Evolutionary conservation across 2,329 filamentous ascomycete species (phyloP).

Genomic region (Calycina herbarum): DNA sequence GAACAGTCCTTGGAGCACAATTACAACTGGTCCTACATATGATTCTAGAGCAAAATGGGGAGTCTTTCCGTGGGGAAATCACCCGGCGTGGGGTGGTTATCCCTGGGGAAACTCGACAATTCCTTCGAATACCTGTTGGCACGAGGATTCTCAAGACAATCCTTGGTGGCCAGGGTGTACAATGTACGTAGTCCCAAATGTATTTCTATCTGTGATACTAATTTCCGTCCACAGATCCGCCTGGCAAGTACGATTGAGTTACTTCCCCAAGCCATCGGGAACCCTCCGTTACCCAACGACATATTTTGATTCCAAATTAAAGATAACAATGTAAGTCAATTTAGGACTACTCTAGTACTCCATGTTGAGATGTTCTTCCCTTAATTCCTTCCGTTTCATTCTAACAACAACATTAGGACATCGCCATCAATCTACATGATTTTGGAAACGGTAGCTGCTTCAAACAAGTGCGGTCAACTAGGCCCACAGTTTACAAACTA

Average conservation of each 20-base stretch:
- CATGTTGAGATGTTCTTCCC: not conserved
- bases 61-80: slow-evolving; percentile 10
- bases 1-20: not conserved
- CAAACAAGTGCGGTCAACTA: slow-evolving; percentile 9
- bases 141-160: not conserved
- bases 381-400: not conserved
- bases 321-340: slow-evolving; percentile 11
- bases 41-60: slow-evolving; percentile 1
- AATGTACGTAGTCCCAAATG: slow-evolving; percentile 1
- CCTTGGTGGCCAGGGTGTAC: slow-evolving; percentile 9
- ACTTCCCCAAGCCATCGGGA: slow-evolving; percentile 21
- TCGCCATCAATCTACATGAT: slow-evolving; percentile 16
- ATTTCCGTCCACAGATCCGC: slow-evolving; percentile 1
- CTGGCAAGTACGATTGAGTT: slow-evolving; percentile 18
- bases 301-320: slow-evolving; percentile 15
- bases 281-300: slow-evolving; percentile 21
- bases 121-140: slow-evolving; percentile 10
- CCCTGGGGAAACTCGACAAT: slow-evolving; percentile 9
- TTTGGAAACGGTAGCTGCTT: slow-evolving; percentile 7
- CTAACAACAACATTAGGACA: not conserved
- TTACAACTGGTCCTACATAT: slow-evolving; percentile 3
- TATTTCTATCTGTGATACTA: not conserved
- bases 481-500: slow-evolving; percentile 8
- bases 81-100: slow-evolving; percentile 7
- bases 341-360: not conserved